Percentiles rank a stretch among this genome's conserved stretches.
Evolutionary conservation across 2,329 filamentous ascomycete genomes (phyloP).

Genomic region (Periconia macrospinosa): DNA sequence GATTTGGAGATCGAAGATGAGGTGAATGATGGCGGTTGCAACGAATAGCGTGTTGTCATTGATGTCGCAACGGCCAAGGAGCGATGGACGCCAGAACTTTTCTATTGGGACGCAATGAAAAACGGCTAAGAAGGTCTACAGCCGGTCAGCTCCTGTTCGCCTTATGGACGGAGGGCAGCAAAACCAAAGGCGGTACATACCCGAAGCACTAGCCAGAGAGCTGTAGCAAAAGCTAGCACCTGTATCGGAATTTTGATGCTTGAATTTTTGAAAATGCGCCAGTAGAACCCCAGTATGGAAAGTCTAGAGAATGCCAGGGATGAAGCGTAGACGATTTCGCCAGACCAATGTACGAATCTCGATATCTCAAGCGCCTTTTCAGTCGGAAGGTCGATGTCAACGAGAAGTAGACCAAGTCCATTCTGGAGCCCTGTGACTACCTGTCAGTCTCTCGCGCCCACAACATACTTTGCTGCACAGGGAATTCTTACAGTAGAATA

Average conservation of each 20-base stretch:
- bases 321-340: conserved; percentile 13
- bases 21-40: conserved; percentile 34
- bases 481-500: conserved; percentile 11
- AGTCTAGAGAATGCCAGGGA: conserved; percentile 16
- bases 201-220: conserved; percentile 13
- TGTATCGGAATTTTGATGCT: conserved; percentile 14
- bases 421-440: conserved; percentile 8
- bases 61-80: conserved; percentile 32
- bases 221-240: conserved; percentile 5
- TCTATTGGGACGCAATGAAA: conserved; percentile 40
- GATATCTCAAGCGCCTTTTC: conserved; percentile 4
- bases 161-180: too few relatives aligned
- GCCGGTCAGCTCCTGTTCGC: not conserved
- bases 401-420: conserved; percentile 12
- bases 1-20: conserved; percentile 37
- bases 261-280: conserved; percentile 20
- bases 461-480: not conserved
- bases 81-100: conserved; percentile 35
- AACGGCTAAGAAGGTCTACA: conserved; percentile 31
- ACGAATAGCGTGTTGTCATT: conserved; percentile 37
- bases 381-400: conserved; percentile 3
- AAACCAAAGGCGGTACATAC: not conserved
- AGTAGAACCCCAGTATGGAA: conserved; percentile 20
- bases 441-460: not conserved
- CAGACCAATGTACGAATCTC: conserved; percentile 9